Conservation (phyloP, 345 rosid genomes). For the Euclidium syriacum region DNA sequence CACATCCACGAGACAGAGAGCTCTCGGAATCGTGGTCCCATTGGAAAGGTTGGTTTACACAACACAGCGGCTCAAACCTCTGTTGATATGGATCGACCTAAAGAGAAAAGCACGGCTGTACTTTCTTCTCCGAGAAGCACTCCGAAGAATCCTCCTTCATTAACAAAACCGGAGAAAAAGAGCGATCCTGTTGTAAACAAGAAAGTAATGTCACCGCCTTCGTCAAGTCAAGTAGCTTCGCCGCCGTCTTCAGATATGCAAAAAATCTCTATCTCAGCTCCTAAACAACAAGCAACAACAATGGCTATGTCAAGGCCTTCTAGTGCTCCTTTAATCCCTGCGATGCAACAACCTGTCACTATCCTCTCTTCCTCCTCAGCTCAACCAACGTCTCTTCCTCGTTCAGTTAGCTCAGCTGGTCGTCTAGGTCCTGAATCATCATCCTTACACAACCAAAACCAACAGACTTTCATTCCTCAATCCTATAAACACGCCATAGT, state of each 20-base stretch:
- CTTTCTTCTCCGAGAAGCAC: slow-evolving; percentile 53
- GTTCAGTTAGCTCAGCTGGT: slow-evolving; percentile 82
- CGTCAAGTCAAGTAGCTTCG: too few species aligned
- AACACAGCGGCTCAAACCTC: slow-evolving; percentile 8
- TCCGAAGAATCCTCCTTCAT: slow-evolving; percentile 30
- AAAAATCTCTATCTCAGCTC: slow-evolving; percentile 35
- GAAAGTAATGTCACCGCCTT: slow-evolving; percentile 42
- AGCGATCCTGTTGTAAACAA: slow-evolving; percentile 27
- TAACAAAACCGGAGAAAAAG: slow-evolving; percentile 44
- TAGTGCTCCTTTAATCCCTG: slow-evolving; percentile 80
- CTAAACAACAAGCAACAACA: slow-evolving; percentile 41
- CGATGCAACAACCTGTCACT: slow-evolving; percentile 47
- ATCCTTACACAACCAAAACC: slow-evolving; percentile 43
- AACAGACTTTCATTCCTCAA: slow-evolving; percentile 54
- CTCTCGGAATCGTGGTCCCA: slow-evolving; percentile 33
- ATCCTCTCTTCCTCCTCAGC: slow-evolving; percentile 40
- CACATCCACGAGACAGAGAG: slow-evolving; percentile 35
- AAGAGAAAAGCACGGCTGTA: slow-evolving; percentile 49
- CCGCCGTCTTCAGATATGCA: too few species aligned
- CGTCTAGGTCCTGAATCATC: slow-evolving; percentile 66
- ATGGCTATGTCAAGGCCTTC: slow-evolving; percentile 78
- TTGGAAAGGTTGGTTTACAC: slow-evolving; percentile 45
- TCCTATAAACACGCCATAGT: slow-evolving; percentile 80
- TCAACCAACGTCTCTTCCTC: slow-evolving; percentile 63
- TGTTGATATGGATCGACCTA: slow-evolving; percentile 51